A percentile compares a stretch with the other conserved stretches of the same genome.
These are phyloP conservation scores for Dispira simplex DNA, from an alignment of 192 early-diverging fungal species.

Conservation along the genomic window DNA sequence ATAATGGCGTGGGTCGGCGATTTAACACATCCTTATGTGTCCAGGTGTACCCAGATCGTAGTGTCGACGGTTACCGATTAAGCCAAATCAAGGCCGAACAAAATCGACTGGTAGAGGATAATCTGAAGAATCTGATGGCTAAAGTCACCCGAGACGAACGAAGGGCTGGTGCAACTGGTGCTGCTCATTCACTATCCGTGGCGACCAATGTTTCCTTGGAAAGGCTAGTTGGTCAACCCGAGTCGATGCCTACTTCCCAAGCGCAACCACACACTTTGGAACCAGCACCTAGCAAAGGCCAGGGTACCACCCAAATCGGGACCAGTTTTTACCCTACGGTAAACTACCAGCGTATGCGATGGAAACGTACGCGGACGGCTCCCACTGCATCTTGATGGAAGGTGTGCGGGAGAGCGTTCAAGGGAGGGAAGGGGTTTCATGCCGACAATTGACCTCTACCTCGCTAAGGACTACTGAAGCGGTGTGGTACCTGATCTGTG, in stretches of 20 bases:
- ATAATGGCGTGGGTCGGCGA: no score
- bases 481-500: no score
- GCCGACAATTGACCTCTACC: no score
- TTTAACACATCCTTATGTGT: no score
- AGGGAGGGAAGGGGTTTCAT: no score
- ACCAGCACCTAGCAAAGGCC: neutral
- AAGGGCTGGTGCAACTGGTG: neutral
- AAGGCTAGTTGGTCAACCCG: neutral
- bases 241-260: neutral
- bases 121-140: constrained; percentile 11
- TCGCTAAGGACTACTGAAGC: no score
- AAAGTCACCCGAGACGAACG: neutral
- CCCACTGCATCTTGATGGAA: neutral
- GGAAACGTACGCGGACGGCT: neutral
- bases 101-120: constrained; percentile 10
- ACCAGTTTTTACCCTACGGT: constrained; percentile 7
- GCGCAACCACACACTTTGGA: no score
- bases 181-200: neutral
- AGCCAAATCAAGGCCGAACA: constrained; percentile 10
- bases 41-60: neutral
- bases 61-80: constrained; percentile 5
- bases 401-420: no score
- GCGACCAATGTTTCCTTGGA: neutral
- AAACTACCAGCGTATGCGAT: constrained; percentile 9
- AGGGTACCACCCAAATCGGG: neutral